A percentile compares a stretch with the other conserved stretches of the same genome.
Conservation (phyloP, 768 basidiomycete species). For the Hericium erinaceus region DNA sequence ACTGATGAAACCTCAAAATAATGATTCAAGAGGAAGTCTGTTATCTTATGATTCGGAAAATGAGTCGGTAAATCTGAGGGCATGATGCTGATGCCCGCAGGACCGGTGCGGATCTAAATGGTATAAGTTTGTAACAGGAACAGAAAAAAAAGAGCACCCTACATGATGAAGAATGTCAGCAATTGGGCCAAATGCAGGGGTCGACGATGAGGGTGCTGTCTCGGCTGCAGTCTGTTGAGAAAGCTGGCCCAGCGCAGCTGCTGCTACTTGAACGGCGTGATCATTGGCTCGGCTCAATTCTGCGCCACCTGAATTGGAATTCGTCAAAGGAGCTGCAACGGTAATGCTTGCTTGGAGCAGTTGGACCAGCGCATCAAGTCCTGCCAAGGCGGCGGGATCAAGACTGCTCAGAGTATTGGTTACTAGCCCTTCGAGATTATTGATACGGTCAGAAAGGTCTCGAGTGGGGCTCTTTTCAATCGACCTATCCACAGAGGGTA, state of each 20-base stretch:
- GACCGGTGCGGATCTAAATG: too few species aligned
- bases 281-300: not conserved
- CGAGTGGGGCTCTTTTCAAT: not conserved
- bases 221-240: constrained; percentile 6
- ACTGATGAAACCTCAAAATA: constrained; percentile 16
- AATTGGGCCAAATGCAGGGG: constrained; percentile 1
- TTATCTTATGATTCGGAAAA: constrained; percentile 16
- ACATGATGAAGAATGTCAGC: constrained; percentile 1
- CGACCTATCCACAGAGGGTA: not conserved
- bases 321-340: not conserved
- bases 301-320: not conserved
- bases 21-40: constrained; percentile 12
- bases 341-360: constrained; percentile 6
- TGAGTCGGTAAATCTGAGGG: constrained; percentile 1
- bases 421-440: constrained; percentile 1
- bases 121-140: too few species aligned
- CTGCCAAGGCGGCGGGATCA: constrained; percentile 8
- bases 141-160: not conserved
- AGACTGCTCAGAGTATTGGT: constrained; percentile 1
- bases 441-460: not conserved
- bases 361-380: constrained; percentile 15
- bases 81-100: too few species aligned
- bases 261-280: constrained; percentile 11
- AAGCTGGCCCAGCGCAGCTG: constrained; percentile 12
- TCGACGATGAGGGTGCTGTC: not conserved